Evolutionary conservation across 2,329 filamentous ascomycete genomes (phyloP), one percentile per base, ranked within the genome.

Genomic region (Penicillium nordicum): DNA sequence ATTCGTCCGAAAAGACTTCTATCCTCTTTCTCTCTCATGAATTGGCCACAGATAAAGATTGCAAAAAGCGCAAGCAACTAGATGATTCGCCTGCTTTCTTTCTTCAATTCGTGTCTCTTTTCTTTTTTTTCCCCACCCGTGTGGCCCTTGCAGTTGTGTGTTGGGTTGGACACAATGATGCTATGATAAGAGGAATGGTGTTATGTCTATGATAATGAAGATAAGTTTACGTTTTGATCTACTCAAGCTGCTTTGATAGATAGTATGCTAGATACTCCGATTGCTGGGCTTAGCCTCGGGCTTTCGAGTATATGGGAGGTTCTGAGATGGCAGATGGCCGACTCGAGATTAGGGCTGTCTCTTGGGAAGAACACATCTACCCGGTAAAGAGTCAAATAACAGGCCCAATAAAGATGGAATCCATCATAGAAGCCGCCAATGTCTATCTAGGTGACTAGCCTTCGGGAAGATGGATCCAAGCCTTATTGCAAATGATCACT

Each of bases 141-240:
- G 30, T 49, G 41, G 36, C 59, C 49, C 45, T 46, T 55, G 40
- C 57, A 50, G 41, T 57, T 21, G 36, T 43, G 47, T 30, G 36
- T 50, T 40, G 45, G 41, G 42, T 30, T 47, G 55, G 45, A 46
- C 36, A 50, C 59, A 62, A 65, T 59, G 63, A 65, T 64, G 63
- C 55, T 65, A 66, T 49, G 63, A 66, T 64, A 66, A 49, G 62
- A 66, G 56, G 55, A 63, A 63, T 57, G 59, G 56, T 63, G 57
- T 60, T 54, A 62, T 61, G 57, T 45, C 56, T 56, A 65, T 65
- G 61, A 66, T 66, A 66, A 66, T 63, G 63, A 66, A 64, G 38
- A 60, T 44, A 62, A 62, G 57, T 60, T 63, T 52, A 45, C 12
- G 52, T 53, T 50, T 56, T 56, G 45, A 54, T 36, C n/a, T 29